Conservation (phyloP, 441 rosid species). For the Sinapis alba region DNA sequence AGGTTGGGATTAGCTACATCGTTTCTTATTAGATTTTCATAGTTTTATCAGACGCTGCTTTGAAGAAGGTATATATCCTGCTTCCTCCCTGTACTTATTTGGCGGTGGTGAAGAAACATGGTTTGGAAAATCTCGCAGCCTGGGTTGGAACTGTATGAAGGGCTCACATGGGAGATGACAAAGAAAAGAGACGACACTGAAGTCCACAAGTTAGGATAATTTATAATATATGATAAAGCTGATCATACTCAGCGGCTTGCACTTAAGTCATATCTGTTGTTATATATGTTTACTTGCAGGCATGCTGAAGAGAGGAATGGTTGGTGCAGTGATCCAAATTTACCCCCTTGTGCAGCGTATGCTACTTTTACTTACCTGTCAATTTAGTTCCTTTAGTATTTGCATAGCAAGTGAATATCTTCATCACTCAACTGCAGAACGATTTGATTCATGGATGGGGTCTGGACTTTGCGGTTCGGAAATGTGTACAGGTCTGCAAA, state of each 20-base stretch:
- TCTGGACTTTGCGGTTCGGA: slow-evolving; percentile 83
- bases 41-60: slow-evolving; percentile 52
- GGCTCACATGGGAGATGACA: slow-evolving; percentile 97
- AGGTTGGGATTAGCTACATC: slow-evolving; percentile 40
- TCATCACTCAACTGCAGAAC: slow-evolving; percentile 52
- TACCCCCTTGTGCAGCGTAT: slow-evolving; percentile 99
- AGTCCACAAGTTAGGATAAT: slow-evolving; percentile 76
- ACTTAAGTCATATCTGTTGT: background rate
- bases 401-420: slow-evolving; percentile 2
- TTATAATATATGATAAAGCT: background rate
- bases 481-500: slow-evolving; percentile 76
- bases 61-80: slow-evolving; percentile 60
- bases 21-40: background rate
- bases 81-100: slow-evolving; percentile 42
- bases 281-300: slow-evolving; percentile 51
- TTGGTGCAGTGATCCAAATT: slow-evolving; percentile 75
- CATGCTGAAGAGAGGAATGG: slow-evolving; percentile 79
- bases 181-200: slow-evolving; percentile 73
- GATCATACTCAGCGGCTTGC: background rate
- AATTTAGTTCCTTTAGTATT: background rate
- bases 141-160: slow-evolving; percentile 77
- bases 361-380: slow-evolving; percentile 32
- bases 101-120: slow-evolving; percentile 75
- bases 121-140: slow-evolving; percentile 98
- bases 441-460: slow-evolving; percentile 99